Evolutionary conservation across 2,329 filamentous ascomycete species (phyloP).

Genomic region (Tympanopsis confertula): DNA sequence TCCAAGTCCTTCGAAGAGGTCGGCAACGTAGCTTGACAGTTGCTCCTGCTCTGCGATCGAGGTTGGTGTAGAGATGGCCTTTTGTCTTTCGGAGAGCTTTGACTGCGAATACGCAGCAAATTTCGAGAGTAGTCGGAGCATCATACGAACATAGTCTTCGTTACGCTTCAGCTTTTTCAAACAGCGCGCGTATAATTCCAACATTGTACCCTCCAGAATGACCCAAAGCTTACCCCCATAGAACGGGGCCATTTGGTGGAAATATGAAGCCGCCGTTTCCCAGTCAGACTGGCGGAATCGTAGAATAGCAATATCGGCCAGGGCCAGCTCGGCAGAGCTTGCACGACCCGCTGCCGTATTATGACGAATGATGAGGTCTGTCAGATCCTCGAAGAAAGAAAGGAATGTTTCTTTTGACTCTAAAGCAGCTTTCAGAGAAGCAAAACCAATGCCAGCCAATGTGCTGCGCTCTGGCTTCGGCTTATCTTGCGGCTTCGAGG

Average conservation of each 20-base stretch:
- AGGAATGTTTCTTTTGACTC: conserved; percentile 54
- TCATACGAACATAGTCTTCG: neutral
- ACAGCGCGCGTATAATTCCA: conserved; percentile 76
- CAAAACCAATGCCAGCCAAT: conserved; percentile 36
- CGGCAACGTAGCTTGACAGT: neutral
- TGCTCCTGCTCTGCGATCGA: too few species aligned
- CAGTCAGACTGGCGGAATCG: conserved; percentile 71
- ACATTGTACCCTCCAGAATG: conserved; percentile 67
- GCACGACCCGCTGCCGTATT: conserved; percentile 68
- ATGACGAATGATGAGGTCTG: conserved; percentile 71
- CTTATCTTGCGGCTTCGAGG: conserved; percentile 7
- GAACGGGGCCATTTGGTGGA: conserved; percentile 66
- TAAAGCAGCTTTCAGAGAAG: conserved; percentile 47
- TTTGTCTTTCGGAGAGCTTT: neutral
- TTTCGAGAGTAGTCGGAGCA: neutral
- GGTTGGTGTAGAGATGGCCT: too few species aligned
- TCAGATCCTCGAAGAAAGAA: conserved; percentile 62
- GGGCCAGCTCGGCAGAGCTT: conserved; percentile 65
- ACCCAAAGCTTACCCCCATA: conserved; percentile 73
- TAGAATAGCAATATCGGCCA: conserved; percentile 76
- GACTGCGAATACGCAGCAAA: neutral
- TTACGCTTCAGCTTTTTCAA: conserved; percentile 23
- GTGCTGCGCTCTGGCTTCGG: conserved; percentile 6
- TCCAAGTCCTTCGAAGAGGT: neutral
- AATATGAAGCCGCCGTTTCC: conserved; percentile 61